Evolutionary conservation across 495 filamentous ascomycete species (phyloP).

Genomic region (Tetracladium marchalianum): DNA sequence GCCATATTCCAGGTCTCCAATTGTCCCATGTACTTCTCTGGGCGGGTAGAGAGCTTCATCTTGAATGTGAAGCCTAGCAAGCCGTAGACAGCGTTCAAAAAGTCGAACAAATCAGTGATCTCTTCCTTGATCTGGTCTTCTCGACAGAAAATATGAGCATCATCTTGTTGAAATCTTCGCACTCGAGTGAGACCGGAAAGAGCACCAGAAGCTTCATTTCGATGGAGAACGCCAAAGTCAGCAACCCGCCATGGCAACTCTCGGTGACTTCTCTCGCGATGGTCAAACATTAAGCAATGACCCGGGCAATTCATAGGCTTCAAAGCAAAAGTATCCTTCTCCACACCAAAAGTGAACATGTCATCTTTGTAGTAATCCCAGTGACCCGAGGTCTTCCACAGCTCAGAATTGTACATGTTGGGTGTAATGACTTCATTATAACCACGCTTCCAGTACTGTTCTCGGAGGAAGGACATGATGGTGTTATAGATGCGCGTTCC

Average conservation of each 20-base stretch:
- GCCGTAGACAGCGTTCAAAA: constrained; percentile 74
- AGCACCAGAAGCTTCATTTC: constrained; percentile 91
- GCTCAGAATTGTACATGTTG: constrained; percentile 84
- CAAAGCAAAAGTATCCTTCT: constrained; percentile 77
- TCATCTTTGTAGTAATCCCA: constrained; percentile 94
- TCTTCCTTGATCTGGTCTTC: constrained; percentile 72
- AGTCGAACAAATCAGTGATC: constrained; percentile 81
- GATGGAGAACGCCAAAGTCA: constrained; percentile 90
- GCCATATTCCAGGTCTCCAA: constrained; percentile 83
- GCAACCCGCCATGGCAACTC: constrained; percentile 85
- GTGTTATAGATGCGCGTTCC: constrained; percentile 89
- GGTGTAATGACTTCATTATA: constrained; percentile 94
- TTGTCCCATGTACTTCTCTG: constrained; percentile 83
- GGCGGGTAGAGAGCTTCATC: constrained; percentile 87
- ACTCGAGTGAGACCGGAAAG: constrained; percentile 85
- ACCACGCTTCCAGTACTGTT: constrained; percentile 85
- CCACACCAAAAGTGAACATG: constrained; percentile 89
- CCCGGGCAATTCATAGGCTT: constrained; percentile 99
- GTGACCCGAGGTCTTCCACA: constrained; percentile 94
- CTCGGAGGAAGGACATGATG: constrained; percentile 64
- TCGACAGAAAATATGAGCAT: constrained; percentile 87
- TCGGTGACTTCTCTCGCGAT: constrained; percentile 71
- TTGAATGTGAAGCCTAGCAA: constrained; percentile 93
- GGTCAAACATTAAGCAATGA: constrained; percentile 68
- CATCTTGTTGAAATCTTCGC: constrained; percentile 88